Base-by-base conservation (phyloP, 2,329 filamentous ascomycete genomes). In the Neonectria punicea region DNA sequence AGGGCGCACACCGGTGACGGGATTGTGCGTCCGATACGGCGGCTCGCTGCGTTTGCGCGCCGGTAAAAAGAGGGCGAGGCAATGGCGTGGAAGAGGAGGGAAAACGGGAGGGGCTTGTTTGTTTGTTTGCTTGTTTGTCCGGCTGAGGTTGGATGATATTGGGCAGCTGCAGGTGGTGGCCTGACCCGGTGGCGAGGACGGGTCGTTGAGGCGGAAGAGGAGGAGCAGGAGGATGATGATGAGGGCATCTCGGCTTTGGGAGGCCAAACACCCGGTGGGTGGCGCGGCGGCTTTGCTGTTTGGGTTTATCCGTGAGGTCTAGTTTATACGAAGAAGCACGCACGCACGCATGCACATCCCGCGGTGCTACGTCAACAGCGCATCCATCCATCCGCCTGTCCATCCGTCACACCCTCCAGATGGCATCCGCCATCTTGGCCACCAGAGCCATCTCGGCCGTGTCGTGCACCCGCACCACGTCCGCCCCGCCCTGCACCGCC, bases 391-490 rank as follows among this genome's bases (percentile, higher is more conserved):
- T 25, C 25, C 25, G 25, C 25, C 25, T 25, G 25, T 25, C 25
- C 5, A 30, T 18, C 20, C 28, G 20, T 58, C 63, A 81, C 44
- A 82, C 81, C 71, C 93, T 85, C 88, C 93, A 97, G 59, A 98
- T 94, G n/a, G 94, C 94, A 85, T 98, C 95, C 9, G 93, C 89
- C 90, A 98, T 95, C 76, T 87, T 91, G 1, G 89, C 89, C 34
- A 97, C 94, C 79, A 93, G 87, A 44, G 81, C 84, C 95, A 98
- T 98, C 82, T 96, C 92, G 61, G 84, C 80, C 14, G 94, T 92
- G 82, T 98, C 95, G 80, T 99, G 96, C 46, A 99, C 94, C 56
- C 96, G 86, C 50, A 98, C 90, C 63, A 99, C 89, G 82, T 98
- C 94, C 25, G 94, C 94, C 3, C 96, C 96, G 7, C 93, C 93